Evolutionary conservation across 2,329 filamentous ascomycete species (phyloP).

Genomic region (Clarireedia monteithiana): DNA sequence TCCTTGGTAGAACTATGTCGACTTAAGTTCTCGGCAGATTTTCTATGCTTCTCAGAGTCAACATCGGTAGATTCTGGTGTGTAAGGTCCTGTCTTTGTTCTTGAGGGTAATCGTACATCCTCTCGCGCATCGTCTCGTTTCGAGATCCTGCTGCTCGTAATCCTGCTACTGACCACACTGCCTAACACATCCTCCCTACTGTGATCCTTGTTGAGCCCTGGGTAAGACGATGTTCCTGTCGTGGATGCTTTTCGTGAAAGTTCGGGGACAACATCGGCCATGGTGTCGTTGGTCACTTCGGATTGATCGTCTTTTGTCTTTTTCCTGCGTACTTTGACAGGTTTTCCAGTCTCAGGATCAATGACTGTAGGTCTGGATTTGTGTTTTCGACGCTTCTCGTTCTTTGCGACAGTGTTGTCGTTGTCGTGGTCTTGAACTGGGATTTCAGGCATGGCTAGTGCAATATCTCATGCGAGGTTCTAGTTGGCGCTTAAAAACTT

Average conservation of each 20-base stretch:
- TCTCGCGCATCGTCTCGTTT: conserved; percentile 20
- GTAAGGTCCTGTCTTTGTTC: conserved; percentile 32
- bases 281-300: conserved; percentile 24
- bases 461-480: background rate
- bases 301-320: conserved; percentile 17
- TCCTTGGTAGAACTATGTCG: conserved; percentile 37
- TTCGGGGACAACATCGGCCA: conserved; percentile 44
- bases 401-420: conserved; percentile 15
- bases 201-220: conserved; percentile 80
- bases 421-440: conserved; percentile 13
- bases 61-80: conserved; percentile 70
- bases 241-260: conserved; percentile 31
- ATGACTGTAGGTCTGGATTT: conserved; percentile 27
- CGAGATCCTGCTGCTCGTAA: too few relatives aligned
- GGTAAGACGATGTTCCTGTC: conserved; percentile 45
- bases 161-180: too few relatives aligned
- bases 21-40: conserved; percentile 37
- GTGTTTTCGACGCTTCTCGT: conserved; percentile 27
- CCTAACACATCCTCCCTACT: conserved; percentile 69
- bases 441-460: conserved; percentile 10
- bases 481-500: conserved; percentile 10
- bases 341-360: conserved; percentile 27
- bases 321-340: conserved; percentile 24
- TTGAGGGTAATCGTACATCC: conserved; percentile 10
- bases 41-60: conserved; percentile 41